Evolutionary conservation across 306 rosid species (phyloP).

Genomic region (Trifolium pratense): DNA sequence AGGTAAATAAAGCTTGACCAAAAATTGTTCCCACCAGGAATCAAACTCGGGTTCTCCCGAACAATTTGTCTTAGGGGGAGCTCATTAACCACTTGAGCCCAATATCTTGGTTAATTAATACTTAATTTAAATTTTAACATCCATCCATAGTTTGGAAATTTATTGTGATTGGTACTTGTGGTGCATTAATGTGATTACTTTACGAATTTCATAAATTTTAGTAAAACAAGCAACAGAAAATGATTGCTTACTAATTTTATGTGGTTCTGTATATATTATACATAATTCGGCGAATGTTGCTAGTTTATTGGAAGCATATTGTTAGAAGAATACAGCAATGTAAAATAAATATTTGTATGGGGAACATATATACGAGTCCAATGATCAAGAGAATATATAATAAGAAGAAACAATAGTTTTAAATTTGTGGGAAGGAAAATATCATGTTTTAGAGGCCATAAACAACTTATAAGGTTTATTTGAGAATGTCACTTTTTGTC

Average conservation of each 20-base stretch:
- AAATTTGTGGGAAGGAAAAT: background rate
- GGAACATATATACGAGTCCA: background rate
- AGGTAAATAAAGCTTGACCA: too few species aligned
- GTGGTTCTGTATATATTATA: background rate
- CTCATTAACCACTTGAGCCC: too few species aligned
- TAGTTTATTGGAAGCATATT: background rate
- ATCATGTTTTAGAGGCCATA: background rate
- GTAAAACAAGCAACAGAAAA: slow-evolving; percentile 18
- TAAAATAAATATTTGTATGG: background rate
- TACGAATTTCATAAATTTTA: slow-evolving; percentile 6
- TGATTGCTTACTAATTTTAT: slow-evolving; percentile 13
- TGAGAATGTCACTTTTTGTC: too few species aligned
- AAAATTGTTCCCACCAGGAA: too few species aligned
- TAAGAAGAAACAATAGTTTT: background rate
- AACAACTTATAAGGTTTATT: background rate
- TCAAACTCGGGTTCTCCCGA: too few species aligned
- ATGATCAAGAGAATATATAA: background rate
- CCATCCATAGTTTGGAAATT: slow-evolving; percentile 11
- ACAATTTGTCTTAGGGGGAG: too few species aligned
- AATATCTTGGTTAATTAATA: too few species aligned
- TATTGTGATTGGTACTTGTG: slow-evolving; percentile 18
- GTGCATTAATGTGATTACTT: slow-evolving; percentile 26
- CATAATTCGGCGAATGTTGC: background rate
- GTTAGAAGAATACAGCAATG: background rate
- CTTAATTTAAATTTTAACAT: slow-evolving; percentile 9